Base-by-base conservation (phyloP, 306 rosid genomes). In the Neltuma alba region DNA sequence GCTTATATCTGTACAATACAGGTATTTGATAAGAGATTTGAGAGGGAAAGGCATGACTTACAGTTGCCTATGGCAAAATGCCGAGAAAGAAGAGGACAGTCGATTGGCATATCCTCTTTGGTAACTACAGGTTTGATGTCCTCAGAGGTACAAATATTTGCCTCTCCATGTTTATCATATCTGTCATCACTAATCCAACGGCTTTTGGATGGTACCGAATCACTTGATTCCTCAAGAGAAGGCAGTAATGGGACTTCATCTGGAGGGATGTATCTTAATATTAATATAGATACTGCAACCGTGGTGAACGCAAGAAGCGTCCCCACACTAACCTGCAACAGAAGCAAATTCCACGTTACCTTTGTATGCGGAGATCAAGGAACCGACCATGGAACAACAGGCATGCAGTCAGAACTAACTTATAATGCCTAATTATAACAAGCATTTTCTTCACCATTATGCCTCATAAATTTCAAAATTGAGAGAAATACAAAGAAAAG, bases 191-290 rank as follows among this genome's bases (percentile, higher is more conserved):
- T 80, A 75, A 50, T 81, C 78, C 74, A 44, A 60, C 74, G 33
- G 58, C 30, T 62, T 4, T 20, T 68, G 36, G 62, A 48, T 25
- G 89, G 79, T 44, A 48, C 79, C 44, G 92, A 83, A 71, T 83
- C 86, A 85, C 87, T 70, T n/a, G 90, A 86, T 44, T 80, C 91
- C 37, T 82, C 85, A 62, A 85, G 86, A 75, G 94, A 94, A 64
- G 82, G 82, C 14, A 87, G 87, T 86, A 92, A 47, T 58, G 97
- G 95, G 73, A 89, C 83, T 83, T 86, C 91, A 73, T 85, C 81
- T 12, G 99, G 99, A 67, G 99, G 97, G 76, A 94, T 92, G 70
- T 94, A 94, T 89, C 97, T 88, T 67, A 94, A 86, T 79, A 92
- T 89, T 86, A 94, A 79, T 54, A 94, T 89, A 42, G 91, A 94